These are phyloP conservation scores for Lavandula angustifolia DNA, from an alignment of 257 asterid species.

Conservation along the genomic window DNA sequence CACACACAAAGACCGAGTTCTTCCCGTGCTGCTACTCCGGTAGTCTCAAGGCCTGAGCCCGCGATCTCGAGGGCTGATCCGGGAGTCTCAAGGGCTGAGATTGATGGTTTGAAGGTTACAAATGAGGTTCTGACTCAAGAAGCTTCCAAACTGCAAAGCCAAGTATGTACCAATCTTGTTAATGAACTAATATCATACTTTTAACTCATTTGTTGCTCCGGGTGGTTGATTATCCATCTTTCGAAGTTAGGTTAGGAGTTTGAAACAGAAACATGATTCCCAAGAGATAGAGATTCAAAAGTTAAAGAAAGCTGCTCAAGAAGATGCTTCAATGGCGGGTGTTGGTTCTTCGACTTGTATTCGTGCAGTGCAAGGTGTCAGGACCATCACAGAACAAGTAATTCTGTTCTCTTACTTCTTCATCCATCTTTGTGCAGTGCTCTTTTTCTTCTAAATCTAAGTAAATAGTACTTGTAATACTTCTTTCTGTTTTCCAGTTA, in stretches of 20 bases:
- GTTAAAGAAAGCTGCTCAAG: conserved; percentile 49
- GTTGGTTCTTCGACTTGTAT: conserved; percentile 54
- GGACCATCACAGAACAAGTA: conserved; percentile 64
- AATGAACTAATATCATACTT: conserved; percentile 17
- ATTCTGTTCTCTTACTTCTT: conserved; percentile 24
- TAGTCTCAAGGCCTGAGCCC: conserved; percentile 64
- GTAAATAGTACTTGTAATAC: conserved; percentile 16
- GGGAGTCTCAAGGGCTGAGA: conserved; percentile 69
- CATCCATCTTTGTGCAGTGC: conserved; percentile 4
- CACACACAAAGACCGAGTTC: conserved; percentile 81
- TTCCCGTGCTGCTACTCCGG: conserved; percentile 66
- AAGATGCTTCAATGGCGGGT: conserved; percentile 53
- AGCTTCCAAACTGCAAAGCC: conserved; percentile 62
- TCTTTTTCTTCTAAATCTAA: neutral
- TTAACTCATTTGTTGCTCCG: neutral
- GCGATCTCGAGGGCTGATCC: conserved; percentile 21
- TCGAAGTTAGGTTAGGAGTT: conserved; percentile 44
- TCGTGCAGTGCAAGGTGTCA: conserved; percentile 51
- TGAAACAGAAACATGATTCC: conserved; percentile 63
- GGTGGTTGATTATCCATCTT: neutral
- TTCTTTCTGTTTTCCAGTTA: conserved; percentile 48
- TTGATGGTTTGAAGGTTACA: conserved; percentile 76
- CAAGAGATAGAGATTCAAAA: conserved; percentile 63
- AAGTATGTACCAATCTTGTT: conserved; percentile 44
- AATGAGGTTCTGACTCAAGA: conserved; percentile 77